A percentile compares a stretch with the other conserved stretches of the same genome.
phyloP scores from a whole-genome alignment of 2,329 filamentous ascomycete species.

The Penicillium sp. region DNA sequence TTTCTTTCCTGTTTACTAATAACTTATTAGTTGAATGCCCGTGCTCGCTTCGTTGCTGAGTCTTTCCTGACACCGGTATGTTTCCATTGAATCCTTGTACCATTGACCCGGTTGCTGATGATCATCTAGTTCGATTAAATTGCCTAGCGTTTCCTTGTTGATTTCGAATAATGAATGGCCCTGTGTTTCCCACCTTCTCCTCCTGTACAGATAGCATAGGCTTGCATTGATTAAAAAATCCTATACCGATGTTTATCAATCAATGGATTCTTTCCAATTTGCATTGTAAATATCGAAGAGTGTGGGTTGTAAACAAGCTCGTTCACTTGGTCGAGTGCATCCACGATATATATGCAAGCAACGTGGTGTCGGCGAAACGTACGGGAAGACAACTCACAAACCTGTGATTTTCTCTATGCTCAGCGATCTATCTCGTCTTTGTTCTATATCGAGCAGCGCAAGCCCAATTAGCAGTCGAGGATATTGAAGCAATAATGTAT shows the following conservation, averaged over 20 bases:
- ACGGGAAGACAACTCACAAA: too few relatives aligned
- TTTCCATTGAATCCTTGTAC: background rate
- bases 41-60: constrained; percentile 96
- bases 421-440: too few relatives aligned
- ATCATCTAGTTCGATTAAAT: constrained; percentile 32
- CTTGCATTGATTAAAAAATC: constrained; percentile 21
- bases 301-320: too few relatives aligned
- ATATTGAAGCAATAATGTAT: too few relatives aligned
- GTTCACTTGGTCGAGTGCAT: too few relatives aligned
- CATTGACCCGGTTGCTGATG: constrained; percentile 9
- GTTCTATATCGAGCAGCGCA: too few relatives aligned
- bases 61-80: constrained; percentile 92
- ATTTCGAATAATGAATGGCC: constrained; percentile 22
- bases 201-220: constrained; percentile 27
- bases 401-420: too few relatives aligned
- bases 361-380: too few relatives aligned
- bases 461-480: too few relatives aligned
- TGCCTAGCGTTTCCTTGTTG: constrained; percentile 21
- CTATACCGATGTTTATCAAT: constrained; percentile 7
- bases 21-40: constrained; percentile 75
- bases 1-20: background rate
- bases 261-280: constrained; percentile 8
- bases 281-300: background rate
- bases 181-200: constrained; percentile 15
- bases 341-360: too few relatives aligned